Evolutionary conservation across 306 rosid genomes (phyloP), one percentile per base, ranked within the genome.

Genomic region (Urtica urens): DNA sequence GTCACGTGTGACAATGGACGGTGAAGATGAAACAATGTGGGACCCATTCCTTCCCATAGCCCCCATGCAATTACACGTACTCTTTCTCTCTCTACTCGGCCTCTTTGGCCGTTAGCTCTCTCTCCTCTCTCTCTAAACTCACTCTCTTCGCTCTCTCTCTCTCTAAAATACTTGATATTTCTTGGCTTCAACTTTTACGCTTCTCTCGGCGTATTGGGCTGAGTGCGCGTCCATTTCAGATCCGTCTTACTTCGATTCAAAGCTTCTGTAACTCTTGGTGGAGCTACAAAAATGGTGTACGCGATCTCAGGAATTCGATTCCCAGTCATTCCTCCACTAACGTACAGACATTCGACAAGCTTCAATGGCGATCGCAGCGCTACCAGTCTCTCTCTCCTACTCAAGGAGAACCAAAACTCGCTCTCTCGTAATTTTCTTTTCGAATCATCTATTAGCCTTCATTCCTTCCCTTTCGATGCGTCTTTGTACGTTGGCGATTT

Each of bases 261-360:
- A 43, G 7, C 9, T 13, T 34, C 37, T 16, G 5, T 8, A 22
- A 18, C 7, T 20, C 14, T 56, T 67, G 67, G 55, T 51, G 8
- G 10, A n/a, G n/a, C n/a, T n/a, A n/a, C n/a, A n/a, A 16, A 7
- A 38, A 83, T 84, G 97, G 90, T 77, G 60, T 84, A 74, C 13
- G 78, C 97, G 1, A 45, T 84, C 46, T 72, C 93, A 2, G 95
- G 92, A 37, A 64, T 90, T 40, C 82, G 87, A 29, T 71, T 81
- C 62, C 84, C 92, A 11, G 66, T 54, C 5, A 22, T 66, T 62
- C 80, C 84, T 26, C 55, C 88, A 6, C n/a, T n/a, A n/a, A 19
- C 44, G 17, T 53, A 58, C 59, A 72, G 48, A 19, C 15, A 34
- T 18, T 60, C 69, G 15, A 70, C 76, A 43, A 70, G 48, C 5